Evolutionary conservation across 148 eudicot genomes (phyloP), one percentile per base, ranked within the genome.

Genomic region (Camellia lanceoleosa): DNA sequence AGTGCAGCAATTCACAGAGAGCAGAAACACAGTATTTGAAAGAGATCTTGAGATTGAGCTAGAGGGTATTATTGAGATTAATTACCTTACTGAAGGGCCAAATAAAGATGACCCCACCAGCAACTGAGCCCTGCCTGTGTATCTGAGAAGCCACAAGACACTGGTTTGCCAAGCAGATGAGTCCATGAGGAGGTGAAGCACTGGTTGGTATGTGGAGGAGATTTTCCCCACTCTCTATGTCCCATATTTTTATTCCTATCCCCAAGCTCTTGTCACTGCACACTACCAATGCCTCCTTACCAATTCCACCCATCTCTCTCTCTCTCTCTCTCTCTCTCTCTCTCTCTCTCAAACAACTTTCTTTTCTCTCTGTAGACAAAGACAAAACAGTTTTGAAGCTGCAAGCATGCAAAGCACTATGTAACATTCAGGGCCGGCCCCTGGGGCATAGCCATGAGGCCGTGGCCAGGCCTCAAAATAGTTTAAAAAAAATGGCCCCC

Each of bases 81-180:
- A 7, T 49, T 77, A 82, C 84, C 84, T 71, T 82, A 23, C 66
- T 63, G 66, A 82, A 77, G 19, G 77, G 80, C 84, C 80, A 82
- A 47, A 71, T 62, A 56, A 82, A 82, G 77, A 77, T 77, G 67
- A 72, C 78, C 5, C 84, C 84, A 38, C 73, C 78, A 55, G 72
- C 80, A 23, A 77, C 71, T 19, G 80, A 78, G 18, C 80, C 84
- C 20, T 69, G 65, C 66, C 54, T 63, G 49, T 63, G 77, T 12
- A 82, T 77, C 77, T 82, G 84, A 78, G 84, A 82, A 8, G 84
- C 84, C 1, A 77, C 72, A 19, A 82, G 71, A 52, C 77, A 71
- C 47, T 82, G 73, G 23, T 82, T 52, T 54, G 18, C 78, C 72
- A 78, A 71, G 44, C 80, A 77, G 65, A 62, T 71, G 80, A 81